Evolutionary conservation across 2,329 filamentous ascomycete genomes (phyloP), one percentile per base, ranked within the genome.

Genomic region (Phoma herbarum): DNA sequence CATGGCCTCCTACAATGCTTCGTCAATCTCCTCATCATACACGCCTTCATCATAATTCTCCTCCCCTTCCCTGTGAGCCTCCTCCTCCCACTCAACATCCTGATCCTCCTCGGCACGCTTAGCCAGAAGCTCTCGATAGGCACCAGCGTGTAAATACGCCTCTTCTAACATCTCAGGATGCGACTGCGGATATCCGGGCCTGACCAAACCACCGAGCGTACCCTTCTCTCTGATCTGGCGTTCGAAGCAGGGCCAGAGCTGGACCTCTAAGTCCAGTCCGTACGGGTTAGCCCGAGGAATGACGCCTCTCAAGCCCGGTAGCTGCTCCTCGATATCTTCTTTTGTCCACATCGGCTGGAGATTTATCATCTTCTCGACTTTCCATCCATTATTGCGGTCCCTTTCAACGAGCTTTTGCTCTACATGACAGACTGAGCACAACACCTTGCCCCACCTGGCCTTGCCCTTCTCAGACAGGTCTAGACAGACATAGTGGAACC

Each of bases 401-500:
- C 37, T 11, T n/a, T 52, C 42, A 1, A 11, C 22, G 33, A 64
- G 60, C 3, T 57, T n/a, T n/a, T 47, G 41, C 31, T 61, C 60
- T 11, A 50, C 55, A 7, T 42, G 44, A 28, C 66, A 69, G 3
- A 44, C 10, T 26, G 56, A 41, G n/a, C 66, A 69, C 1, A 61
- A 9, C 31, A 62, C 23, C 4, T 29, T 63, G 2, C 65, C 60
- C 31, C 45, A 47, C 8, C 61, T 28, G 1, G 53, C 50, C 22
- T 52, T 56, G 2, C 66, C 20, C 33, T 69, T 70, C 4, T 61
- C 59, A 1, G 48, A 49, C 14, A 52, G 60, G 39, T 62, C 57
- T 3, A 72, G 52, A 23, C 70, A 73, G 1, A 43, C 39, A 52
- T 71, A 66, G 47, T 73, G 70, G 16, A 59, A 67, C 64, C 64